Conservation (phyloP, 176 grass and related monocot species). For the Otatea glauca region DNA sequence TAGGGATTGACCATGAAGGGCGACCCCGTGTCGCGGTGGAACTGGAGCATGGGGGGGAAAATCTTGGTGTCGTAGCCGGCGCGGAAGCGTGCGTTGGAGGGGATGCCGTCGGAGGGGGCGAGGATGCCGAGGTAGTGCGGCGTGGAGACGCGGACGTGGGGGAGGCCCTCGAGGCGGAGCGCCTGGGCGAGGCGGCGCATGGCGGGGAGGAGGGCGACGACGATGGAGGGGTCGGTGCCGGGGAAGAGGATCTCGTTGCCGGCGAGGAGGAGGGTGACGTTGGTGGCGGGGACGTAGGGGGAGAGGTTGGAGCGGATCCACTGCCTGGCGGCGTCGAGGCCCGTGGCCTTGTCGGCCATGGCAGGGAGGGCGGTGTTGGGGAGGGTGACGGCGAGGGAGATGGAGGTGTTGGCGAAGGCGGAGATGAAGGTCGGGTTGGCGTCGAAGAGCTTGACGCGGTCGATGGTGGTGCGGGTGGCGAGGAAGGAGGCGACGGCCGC, state of each 20-base stretch:
- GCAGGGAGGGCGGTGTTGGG: constrained; percentile 60
- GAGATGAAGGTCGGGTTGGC: constrained; percentile 77
- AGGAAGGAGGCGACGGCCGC: constrained; percentile 62
- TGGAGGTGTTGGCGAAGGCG: constrained; percentile 61
- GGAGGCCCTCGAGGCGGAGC: constrained; percentile 43
- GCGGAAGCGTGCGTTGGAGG: constrained; percentile 59
- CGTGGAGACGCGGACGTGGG: constrained; percentile 61
- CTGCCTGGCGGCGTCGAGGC: constrained; percentile 41
- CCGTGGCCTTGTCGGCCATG: constrained; percentile 44
- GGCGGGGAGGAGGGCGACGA: constrained; percentile 61
- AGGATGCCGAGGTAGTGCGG: constrained; percentile 86
- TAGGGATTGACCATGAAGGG: constrained; percentile 87
- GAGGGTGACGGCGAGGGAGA: constrained; percentile 65
- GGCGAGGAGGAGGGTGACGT: constrained; percentile 67
- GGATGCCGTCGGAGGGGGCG: constrained; percentile 57
- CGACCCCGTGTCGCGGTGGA: constrained; percentile 55
- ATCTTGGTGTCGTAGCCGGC: constrained; percentile 45
- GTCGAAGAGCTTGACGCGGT: constrained; percentile 91
- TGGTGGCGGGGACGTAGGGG: constrained; percentile 60
- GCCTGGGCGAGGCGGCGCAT: constrained; percentile 63
- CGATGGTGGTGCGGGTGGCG: constrained; percentile 50
- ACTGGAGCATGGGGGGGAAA: constrained; percentile 73
- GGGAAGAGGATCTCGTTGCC: constrained; percentile 69
- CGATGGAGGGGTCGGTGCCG: no score
- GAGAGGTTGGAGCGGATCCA: constrained; percentile 76